phyloP scores from a whole-genome alignment of 345 rosid genomes.

The Acer saccharum region DNA sequence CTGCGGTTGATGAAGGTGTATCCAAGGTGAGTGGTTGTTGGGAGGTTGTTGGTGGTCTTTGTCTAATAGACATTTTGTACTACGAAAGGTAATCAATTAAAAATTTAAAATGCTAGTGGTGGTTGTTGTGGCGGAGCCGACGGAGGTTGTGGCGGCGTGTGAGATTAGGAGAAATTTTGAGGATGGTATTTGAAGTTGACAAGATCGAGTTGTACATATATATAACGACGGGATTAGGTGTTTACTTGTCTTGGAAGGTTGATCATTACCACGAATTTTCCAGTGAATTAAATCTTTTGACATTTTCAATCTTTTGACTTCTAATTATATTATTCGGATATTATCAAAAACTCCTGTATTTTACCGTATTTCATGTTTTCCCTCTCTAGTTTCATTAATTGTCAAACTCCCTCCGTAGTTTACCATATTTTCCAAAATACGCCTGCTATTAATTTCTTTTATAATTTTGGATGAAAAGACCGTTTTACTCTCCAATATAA shows the following conservation, averaged over 20 bases:
- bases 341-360: too few relatives aligned
- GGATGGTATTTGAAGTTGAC: background rate
- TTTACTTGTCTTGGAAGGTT: background rate
- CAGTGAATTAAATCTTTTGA: background rate
- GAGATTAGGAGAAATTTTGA: background rate
- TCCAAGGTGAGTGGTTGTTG: constrained; percentile 22
- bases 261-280: background rate
- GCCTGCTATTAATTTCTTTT: too few relatives aligned
- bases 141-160: background rate
- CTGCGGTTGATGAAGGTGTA: constrained; percentile 10
- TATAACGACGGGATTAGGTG: background rate
- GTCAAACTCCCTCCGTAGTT: too few relatives aligned
- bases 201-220: background rate
- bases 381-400: too few relatives aligned
- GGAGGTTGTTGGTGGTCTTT: constrained; percentile 34
- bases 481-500: too few relatives aligned
- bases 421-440: too few relatives aligned
- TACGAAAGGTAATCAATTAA: background rate
- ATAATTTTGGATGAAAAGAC: too few relatives aligned
- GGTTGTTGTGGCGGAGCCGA: background rate
- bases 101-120: background rate
- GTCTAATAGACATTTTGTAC: constrained; percentile 21
- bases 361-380: too few relatives aligned
- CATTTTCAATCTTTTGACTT: background rate
- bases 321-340: too few relatives aligned